phyloP scores from a whole-genome alignment of 352 stramenopile species.

The Globisporangium nunn region DNA sequence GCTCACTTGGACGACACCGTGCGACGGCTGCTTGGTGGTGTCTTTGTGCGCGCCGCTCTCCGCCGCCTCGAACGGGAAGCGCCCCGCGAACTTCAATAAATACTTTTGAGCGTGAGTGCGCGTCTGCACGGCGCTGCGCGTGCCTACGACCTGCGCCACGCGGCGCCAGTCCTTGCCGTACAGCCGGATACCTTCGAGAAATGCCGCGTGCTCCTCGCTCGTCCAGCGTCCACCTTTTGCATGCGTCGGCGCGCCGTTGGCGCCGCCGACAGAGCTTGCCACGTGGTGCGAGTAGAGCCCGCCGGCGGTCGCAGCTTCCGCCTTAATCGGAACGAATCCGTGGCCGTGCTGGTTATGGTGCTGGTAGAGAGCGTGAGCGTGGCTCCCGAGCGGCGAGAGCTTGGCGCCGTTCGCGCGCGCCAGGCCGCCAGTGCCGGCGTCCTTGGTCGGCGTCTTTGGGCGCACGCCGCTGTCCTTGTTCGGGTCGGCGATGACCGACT shows the following conservation, averaged over 20 bases:
- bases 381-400: slow-evolving; percentile 18
- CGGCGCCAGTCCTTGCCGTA: slow-evolving; percentile 85
- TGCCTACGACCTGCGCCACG: slow-evolving; percentile 76
- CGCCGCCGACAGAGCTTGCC: background rate
- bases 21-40: slow-evolving; percentile 4
- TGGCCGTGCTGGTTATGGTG: too few species aligned
- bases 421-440: background rate
- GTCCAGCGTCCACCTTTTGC: slow-evolving; percentile 86
- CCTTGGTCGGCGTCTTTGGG: slow-evolving; percentile 30
- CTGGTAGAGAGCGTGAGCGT: slow-evolving; percentile 7
- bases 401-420: slow-evolving; percentile 5
- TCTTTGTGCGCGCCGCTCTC: background rate
- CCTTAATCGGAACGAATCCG: slow-evolving; percentile 9
- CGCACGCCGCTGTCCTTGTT: slow-evolving; percentile 71
- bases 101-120: slow-evolving; percentile 89
- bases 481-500: slow-evolving; percentile 79
- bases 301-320: slow-evolving; percentile 2
- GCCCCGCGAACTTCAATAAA: slow-evolving; percentile 89
- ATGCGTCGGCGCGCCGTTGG: slow-evolving; percentile 15
- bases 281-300: background rate
- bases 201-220: slow-evolving; percentile 78
- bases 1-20: background rate
- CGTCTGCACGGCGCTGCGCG: slow-evolving; percentile 83
- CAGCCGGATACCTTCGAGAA: slow-evolving; percentile 81
- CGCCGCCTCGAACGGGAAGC: slow-evolving; percentile 60